A percentile compares a stretch with the other conserved stretches of the same genome.
These are phyloP conservation scores for Dacryopinax primogenitus DNA, from an alignment of 768 basidiomycete genomes.

Conservation along the genomic window DNA sequence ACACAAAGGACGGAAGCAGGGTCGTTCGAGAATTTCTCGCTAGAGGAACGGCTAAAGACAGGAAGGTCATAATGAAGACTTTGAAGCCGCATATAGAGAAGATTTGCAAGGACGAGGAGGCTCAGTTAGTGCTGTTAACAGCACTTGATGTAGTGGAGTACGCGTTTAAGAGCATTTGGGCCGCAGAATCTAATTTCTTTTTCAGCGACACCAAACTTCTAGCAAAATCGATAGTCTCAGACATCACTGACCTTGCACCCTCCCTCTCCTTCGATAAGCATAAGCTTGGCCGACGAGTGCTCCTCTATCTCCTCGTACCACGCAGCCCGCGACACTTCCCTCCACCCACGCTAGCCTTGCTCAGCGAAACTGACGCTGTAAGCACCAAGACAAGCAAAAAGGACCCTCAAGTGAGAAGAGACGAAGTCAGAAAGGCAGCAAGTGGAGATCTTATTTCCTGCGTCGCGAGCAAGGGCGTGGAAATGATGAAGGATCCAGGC, in stretches of 20 bases:
- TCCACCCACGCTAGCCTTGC: constrained; percentile 55
- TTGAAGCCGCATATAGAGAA: constrained; percentile 81
- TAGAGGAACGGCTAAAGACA: constrained; percentile 77
- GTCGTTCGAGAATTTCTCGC: constrained; percentile 77
- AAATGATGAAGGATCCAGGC: constrained; percentile 57
- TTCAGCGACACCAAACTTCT: constrained; percentile 80
- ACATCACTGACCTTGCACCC: constrained; percentile 47
- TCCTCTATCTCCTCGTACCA: constrained; percentile 73
- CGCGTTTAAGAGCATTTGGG: constrained; percentile 21
- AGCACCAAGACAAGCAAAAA: constrained; percentile 78
- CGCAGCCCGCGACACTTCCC: constrained; percentile 79
- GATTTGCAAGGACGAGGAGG: constrained; percentile 81
- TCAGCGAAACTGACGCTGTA: constrained; percentile 60
- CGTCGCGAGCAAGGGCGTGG: constrained; percentile 48
- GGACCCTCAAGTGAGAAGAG: constrained; percentile 43
- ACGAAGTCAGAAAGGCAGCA: constrained; percentile 60
- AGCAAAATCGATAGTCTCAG: constrained; percentile 61
- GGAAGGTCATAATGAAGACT: constrained; percentile 80
- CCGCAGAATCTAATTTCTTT: not conserved
- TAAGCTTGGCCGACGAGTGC: constrained; percentile 61
- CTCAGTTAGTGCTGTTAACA: constrained; percentile 79
- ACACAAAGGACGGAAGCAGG: constrained; percentile 83
- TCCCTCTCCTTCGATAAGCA: constrained; percentile 39
- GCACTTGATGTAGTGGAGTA: constrained; percentile 85
- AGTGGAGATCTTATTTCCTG: constrained; percentile 63